These are phyloP conservation scores for Kandelia obovata DNA, from an alignment of 345 rosid species.

Conservation along the genomic window DNA sequence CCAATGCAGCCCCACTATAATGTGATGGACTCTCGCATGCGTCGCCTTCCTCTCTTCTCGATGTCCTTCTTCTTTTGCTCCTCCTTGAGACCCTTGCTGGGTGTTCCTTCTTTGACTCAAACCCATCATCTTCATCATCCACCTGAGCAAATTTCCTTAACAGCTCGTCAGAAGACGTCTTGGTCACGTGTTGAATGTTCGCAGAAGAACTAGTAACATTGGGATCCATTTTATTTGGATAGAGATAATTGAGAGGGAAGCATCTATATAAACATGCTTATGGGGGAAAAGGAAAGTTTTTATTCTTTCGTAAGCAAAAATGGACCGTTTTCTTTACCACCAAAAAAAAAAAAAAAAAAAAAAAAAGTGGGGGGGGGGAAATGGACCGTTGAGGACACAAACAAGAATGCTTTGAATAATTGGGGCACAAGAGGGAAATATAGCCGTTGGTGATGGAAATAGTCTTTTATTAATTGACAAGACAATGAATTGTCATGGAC, in stretches of 20 bases:
- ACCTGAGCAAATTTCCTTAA: slow-evolving; percentile 64
- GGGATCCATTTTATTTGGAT: background rate
- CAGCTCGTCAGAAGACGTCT: slow-evolving; percentile 75
- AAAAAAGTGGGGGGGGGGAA: background rate
- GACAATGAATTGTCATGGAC: slow-evolving; percentile 12
- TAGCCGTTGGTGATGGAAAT: slow-evolving; percentile 42
- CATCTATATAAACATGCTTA: background rate
- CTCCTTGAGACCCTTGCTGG: slow-evolving; percentile 25
- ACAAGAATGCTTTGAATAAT: slow-evolving; percentile 25
- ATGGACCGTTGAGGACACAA: slow-evolving; percentile 57
- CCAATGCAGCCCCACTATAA: slow-evolving; percentile 14
- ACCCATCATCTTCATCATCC: slow-evolving; percentile 21
- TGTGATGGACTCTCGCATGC: slow-evolving; percentile 19
- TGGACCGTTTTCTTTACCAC: slow-evolving; percentile 58
- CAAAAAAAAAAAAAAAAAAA: no score
- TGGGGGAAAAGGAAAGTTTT: background rate
- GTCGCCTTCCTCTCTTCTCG: slow-evolving; percentile 12
- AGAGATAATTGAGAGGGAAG: background rate
- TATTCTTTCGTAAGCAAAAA: slow-evolving; percentile 18
- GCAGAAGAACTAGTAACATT: background rate
- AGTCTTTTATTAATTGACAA: no score
- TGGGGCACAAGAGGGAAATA: slow-evolving; percentile 10
- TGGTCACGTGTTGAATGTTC: slow-evolving; percentile 57
- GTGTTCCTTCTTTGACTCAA: slow-evolving; percentile 13
- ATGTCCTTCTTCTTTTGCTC: slow-evolving; percentile 25